Conservation (phyloP, 345 rosid species). For the Camelina sativa region DNA sequence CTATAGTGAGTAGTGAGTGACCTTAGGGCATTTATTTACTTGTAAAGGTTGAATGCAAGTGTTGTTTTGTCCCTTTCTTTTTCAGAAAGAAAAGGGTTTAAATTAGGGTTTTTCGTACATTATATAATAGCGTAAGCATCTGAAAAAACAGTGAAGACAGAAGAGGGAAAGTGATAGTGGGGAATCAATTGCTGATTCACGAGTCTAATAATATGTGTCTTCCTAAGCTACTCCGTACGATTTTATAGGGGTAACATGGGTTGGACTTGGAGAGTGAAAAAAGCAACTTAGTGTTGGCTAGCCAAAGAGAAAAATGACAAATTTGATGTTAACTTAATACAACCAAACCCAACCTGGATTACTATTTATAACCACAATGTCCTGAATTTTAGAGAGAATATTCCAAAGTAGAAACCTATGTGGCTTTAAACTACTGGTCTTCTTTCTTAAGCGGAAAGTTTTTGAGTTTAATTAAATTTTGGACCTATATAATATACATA, state of each 20-base stretch:
- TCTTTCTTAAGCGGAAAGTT: background rate
- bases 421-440: slow-evolving; percentile 27
- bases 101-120: slow-evolving; percentile 35
- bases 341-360: slow-evolving; percentile 32
- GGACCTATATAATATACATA: no score
- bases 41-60: slow-evolving; percentile 41
- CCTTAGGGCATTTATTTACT: slow-evolving; percentile 36
- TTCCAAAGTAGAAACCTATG: slow-evolving; percentile 37
- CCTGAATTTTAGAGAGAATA: slow-evolving; percentile 31
- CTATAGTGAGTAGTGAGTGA: slow-evolving; percentile 30
- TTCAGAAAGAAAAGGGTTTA: slow-evolving; percentile 26
- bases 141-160: slow-evolving; percentile 35
- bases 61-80: slow-evolving; percentile 43
- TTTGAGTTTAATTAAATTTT: no score
- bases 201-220: slow-evolving; percentile 34
- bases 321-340: slow-evolving; percentile 36
- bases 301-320: slow-evolving; percentile 37
- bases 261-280: slow-evolving; percentile 36
- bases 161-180: slow-evolving; percentile 39
- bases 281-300: slow-evolving; percentile 47
- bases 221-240: slow-evolving; percentile 46
- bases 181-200: slow-evolving; percentile 47
- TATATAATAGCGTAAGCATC: slow-evolving; percentile 40
- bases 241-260: slow-evolving; percentile 45
- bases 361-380: slow-evolving; percentile 38